Evolutionary conservation across 1,139 yeast genomes (phyloP), one percentile per base, ranked within the genome.

Genomic region (Magnusiomyces fungicola): DNA sequence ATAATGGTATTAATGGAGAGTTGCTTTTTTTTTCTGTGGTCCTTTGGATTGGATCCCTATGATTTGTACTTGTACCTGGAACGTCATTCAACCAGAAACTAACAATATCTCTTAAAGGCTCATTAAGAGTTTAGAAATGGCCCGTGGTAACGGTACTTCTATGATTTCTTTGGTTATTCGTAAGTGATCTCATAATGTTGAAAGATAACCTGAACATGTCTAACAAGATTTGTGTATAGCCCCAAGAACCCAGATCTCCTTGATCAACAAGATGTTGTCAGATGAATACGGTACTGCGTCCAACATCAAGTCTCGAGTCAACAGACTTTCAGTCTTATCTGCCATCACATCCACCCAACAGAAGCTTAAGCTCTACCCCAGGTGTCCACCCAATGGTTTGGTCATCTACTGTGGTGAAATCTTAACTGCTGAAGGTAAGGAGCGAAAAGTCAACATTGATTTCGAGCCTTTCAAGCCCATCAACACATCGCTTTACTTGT

Each of bases 221-320:
- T 32, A n/a, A 19, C 6, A 9, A 32, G 14, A n/a, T n/a, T n/a
- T n/a, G n/a, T n/a, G n/a, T 22, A 1, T 23, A 55, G 95, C 98
- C 43, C 98, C 98, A 60, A 84, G 80, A 66, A 94, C 95, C 52
- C 98, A 92, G 71, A 84, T 92, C 62, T 78, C 97, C 16, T 78
- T 88, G 62, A 79, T 78, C 55, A 90, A 84, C 65, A 90, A 87
- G 72, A 84, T 87, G 92, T 78, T 92, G 71, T 87, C 97, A 6
- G 98, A 92, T 73, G 98, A 92, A 74, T 90, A 89, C 70, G 98
- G 98, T 69, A 92, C 98, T 19, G 98, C 98, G 3, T 88, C 97
- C 45, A 92, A 92, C 68, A 92, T 92, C 69, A 92, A 92, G 70
- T 90, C 97, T 34, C 85, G 98, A 68, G 98, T 92, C 51, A 92